phyloP scores from a whole-genome alignment of 192 early-diverging fungal species.

The Thamnidium elegans region DNA sequence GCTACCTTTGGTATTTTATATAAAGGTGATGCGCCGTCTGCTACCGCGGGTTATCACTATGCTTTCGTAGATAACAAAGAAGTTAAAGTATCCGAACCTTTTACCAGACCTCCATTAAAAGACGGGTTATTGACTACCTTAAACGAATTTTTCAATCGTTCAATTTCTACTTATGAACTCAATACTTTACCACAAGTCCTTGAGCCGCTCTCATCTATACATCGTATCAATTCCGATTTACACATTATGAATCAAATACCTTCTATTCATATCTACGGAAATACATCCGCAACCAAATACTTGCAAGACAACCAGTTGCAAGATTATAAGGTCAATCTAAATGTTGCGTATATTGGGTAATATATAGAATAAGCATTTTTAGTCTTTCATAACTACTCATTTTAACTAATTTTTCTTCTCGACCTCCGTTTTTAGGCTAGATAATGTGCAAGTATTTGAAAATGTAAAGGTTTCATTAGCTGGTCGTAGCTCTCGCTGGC shows the following conservation, averaged over 20 bases:
- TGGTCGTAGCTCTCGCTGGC: slow-evolving; percentile 19
- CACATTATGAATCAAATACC: slow-evolving; percentile 8
- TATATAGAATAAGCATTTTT: not conserved
- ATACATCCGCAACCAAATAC: not conserved
- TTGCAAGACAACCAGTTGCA: not conserved
- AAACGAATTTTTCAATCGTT: slow-evolving; percentile 25
- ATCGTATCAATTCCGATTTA: slow-evolving; percentile 1
- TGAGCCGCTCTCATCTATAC: not conserved
- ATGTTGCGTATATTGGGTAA: slow-evolving; percentile 18
- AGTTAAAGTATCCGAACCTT: slow-evolving; percentile 7
- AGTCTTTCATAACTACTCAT: not conserved
- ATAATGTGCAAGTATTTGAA: not conserved
- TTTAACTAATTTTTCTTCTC: not conserved
- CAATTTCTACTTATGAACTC: not conserved
- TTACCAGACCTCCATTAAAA: not conserved
- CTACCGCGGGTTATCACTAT: slow-evolving; percentile 7
- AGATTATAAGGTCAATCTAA: not conserved
- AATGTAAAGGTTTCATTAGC: not conserved
- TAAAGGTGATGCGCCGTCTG: slow-evolving; percentile 12
- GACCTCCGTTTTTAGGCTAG: not conserved
- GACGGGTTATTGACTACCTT: not conserved
- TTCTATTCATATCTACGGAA: slow-evolving; percentile 6
- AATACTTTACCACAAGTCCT: slow-evolving; percentile 8
- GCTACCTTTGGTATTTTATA: slow-evolving; percentile 8
- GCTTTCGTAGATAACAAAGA: not conserved